These are phyloP conservation scores for Aspergillus luchuensis DNA, from an alignment of 2,329 filamentous ascomycete species.

Conservation along the genomic window DNA sequence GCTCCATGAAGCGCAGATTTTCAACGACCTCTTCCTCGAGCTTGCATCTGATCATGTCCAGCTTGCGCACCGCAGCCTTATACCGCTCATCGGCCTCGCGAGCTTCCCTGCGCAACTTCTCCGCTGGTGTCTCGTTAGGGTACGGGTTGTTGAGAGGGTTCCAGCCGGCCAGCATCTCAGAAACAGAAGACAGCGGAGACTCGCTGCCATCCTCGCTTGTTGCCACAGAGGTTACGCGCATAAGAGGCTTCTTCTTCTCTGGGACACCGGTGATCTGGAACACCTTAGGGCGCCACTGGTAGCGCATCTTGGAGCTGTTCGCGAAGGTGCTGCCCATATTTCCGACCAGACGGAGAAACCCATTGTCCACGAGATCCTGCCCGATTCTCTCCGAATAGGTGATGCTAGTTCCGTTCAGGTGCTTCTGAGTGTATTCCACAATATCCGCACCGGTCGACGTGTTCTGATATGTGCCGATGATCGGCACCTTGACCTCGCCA, in stretches of 20 bases:
- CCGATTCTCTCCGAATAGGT: conserved; percentile 93
- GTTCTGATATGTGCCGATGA: conserved; percentile 92
- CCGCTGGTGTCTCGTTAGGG: conserved; percentile 89
- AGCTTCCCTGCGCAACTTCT: conserved; percentile 85
- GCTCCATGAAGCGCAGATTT: conserved; percentile 93
- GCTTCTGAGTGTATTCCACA: conserved; percentile 88
- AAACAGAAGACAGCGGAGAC: conserved; percentile 80
- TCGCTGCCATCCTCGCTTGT: conserved; percentile 65
- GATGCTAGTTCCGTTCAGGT: conserved; percentile 80
- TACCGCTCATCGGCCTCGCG: conserved; percentile 91
- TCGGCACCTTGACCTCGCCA: conserved; percentile 90
- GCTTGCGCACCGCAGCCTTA: conserved; percentile 78
- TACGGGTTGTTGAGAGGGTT: conserved; percentile 86
- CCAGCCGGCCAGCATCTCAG: conserved; percentile 89
- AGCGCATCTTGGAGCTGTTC: conserved; percentile 96
- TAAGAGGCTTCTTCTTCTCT: conserved; percentile 76
- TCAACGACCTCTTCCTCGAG: conserved; percentile 94
- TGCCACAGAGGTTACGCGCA: conserved; percentile 73
- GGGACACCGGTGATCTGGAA: conserved; percentile 86
- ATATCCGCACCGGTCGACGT: conserved; percentile 90
- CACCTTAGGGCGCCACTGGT: conserved; percentile 92
- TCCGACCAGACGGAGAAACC: conserved; percentile 85
- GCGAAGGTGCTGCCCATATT: conserved; percentile 95
- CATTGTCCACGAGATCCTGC: conserved; percentile 83
- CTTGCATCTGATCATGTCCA: conserved; percentile 88